Conservation (phyloP, 495 filamentous ascomycete species). For the Hypoxylon fragiforme region DNA sequence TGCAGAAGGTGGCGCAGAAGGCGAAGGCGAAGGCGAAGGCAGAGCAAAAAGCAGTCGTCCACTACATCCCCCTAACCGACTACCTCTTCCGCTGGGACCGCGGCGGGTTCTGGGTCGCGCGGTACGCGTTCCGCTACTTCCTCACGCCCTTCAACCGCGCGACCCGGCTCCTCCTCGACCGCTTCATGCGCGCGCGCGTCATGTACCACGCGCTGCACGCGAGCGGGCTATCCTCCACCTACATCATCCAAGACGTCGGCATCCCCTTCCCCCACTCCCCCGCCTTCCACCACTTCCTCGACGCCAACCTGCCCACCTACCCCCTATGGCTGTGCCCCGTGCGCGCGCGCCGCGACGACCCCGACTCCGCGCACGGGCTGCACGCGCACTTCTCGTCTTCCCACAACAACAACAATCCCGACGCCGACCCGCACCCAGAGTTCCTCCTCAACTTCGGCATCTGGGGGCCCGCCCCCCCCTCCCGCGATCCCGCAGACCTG, state of each 20-base stretch:
- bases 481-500: slow-evolving; percentile 34
- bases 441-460: slow-evolving; percentile 53
- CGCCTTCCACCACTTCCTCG: slow-evolving; percentile 48
- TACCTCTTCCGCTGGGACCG: slow-evolving; percentile 67
- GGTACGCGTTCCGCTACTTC: slow-evolving; percentile 56
- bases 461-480: slow-evolving; percentile 46
- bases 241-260: slow-evolving; percentile 59
- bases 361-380: slow-evolving; percentile 40
- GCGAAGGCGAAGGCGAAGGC: no score
- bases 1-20: slow-evolving; percentile 24
- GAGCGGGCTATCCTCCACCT: slow-evolving; percentile 49
- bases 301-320: slow-evolving; percentile 47
- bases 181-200: slow-evolving; percentile 60
- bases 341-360: slow-evolving; percentile 41
- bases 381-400: slow-evolving; percentile 44
- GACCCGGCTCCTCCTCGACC: slow-evolving; percentile 54
- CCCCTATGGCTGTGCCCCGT: slow-evolving; percentile 62
- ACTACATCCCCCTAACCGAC: slow-evolving; percentile 51
- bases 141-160: slow-evolving; percentile 56
- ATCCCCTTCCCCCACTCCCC: slow-evolving; percentile 47
- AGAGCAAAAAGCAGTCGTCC: slow-evolving; percentile 15
- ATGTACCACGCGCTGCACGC: slow-evolving; percentile 60
- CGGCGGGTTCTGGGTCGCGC: slow-evolving; percentile 61
- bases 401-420: no score
- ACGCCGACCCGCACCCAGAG: no score